Conservation (phyloP, 768 basidiomycete species). For the Mycena chlorophos region DNA sequence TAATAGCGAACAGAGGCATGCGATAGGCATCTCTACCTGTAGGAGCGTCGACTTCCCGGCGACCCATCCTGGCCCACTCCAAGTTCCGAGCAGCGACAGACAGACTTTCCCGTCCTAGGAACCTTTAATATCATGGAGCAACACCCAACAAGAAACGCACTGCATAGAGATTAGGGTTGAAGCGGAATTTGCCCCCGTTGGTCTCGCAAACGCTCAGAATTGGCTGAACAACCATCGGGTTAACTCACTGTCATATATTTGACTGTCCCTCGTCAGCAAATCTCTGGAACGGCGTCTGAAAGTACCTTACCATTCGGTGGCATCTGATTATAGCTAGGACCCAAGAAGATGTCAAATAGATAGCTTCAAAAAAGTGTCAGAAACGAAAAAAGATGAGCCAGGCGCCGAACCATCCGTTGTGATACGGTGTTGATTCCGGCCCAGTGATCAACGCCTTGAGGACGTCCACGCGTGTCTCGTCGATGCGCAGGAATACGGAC, state of each 20-base stretch:
- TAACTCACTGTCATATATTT: constrained; percentile 60
- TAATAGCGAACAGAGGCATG: no score
- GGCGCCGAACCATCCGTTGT: constrained; percentile 88
- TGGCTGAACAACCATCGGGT: not conserved
- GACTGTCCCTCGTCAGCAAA: constrained; percentile 25
- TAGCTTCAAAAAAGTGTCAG: constrained; percentile 38
- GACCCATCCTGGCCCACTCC: constrained; percentile 93
- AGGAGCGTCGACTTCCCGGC: constrained; percentile 86
- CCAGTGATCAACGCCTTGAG: constrained; percentile 93
- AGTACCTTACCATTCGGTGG: constrained; percentile 51
- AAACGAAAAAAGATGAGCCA: not conserved
- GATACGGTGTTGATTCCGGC: constrained; percentile 90
- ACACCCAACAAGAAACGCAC: no score
- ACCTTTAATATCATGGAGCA: no score
- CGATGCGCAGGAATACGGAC: constrained; percentile 89
- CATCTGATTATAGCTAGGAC: constrained; percentile 83
- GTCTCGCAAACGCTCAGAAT: constrained; percentile 48
- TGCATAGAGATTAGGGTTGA: constrained; percentile 94
- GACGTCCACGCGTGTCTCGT: constrained; percentile 88
- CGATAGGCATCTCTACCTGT: no score
- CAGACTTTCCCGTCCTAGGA: constrained; percentile 94
- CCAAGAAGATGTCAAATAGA: constrained; percentile 92
- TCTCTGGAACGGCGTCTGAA: not conserved
- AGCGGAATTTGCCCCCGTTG: constrained; percentile 83
- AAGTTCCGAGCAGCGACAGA: constrained; percentile 86